These are phyloP conservation scores for Neopestalotiopsis clavispora DNA, from an alignment of 2,329 filamentous ascomycete genomes.

Conservation along the genomic window DNA sequence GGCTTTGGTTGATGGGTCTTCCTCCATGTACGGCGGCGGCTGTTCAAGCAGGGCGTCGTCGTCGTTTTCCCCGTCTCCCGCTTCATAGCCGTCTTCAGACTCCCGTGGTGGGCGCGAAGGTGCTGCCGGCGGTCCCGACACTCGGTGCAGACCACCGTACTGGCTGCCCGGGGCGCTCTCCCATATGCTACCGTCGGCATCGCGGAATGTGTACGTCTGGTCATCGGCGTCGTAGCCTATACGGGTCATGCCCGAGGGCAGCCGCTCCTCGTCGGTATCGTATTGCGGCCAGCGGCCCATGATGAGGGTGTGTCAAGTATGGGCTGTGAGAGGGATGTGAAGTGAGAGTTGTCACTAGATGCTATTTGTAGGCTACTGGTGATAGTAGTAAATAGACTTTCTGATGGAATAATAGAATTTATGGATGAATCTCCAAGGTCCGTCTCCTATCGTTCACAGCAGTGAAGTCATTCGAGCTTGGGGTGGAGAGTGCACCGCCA, in stretches of 20 bases:
- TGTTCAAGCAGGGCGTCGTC: slow-evolving; percentile 21
- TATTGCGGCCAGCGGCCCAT: slow-evolving; percentile 41
- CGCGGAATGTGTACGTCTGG: slow-evolving; percentile 51
- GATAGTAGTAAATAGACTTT: background rate
- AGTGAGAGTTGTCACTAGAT: background rate
- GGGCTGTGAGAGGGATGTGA: background rate
- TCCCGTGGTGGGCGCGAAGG: slow-evolving; percentile 24
- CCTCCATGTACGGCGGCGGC: slow-evolving; percentile 24
- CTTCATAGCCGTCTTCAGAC: background rate
- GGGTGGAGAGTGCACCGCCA: background rate
- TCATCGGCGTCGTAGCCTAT: slow-evolving; percentile 56
- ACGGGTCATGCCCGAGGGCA: slow-evolving; percentile 53
- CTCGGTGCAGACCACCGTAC: slow-evolving; percentile 46
- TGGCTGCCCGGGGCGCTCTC: slow-evolving; percentile 50
- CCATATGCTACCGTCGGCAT: slow-evolving; percentile 47
- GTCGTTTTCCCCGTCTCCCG: slow-evolving; percentile 22
- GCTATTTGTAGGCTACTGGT: background rate
- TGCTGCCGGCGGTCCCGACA: slow-evolving; percentile 22
- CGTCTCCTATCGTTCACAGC: background rate
- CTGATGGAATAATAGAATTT: background rate
- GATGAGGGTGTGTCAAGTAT: slow-evolving; percentile 15
- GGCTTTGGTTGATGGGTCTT: slow-evolving; percentile 25
- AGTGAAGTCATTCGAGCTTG: background rate
- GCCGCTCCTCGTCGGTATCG: slow-evolving; percentile 47
- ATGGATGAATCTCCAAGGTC: background rate